Evolutionary conservation across 441 rosid species (phyloP).

Genomic region (Erodium chrysanthum): DNA sequence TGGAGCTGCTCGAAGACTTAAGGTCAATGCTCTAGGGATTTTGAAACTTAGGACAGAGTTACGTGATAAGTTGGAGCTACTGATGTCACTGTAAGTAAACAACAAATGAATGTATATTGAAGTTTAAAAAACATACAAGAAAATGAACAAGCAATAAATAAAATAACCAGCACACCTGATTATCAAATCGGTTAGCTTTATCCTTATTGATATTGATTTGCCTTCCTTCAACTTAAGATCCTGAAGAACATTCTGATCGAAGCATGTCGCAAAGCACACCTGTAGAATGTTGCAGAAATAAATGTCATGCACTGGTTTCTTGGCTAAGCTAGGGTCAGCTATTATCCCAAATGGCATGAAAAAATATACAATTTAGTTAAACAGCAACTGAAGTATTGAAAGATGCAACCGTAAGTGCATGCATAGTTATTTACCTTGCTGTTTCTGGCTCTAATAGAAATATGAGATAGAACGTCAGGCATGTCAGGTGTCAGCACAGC

Average conservation of each 20-base stretch:
- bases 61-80: slow-evolving; percentile 28
- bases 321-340: slow-evolving; percentile 8
- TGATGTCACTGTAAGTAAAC: slow-evolving; percentile 39
- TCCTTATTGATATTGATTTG: slow-evolving; percentile 40
- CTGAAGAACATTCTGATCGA: slow-evolving; percentile 46
- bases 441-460: slow-evolving; percentile 78
- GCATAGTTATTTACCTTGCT: slow-evolving; percentile 37
- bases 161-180: slow-evolving; percentile 28
- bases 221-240: slow-evolving; percentile 61
- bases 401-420: not conserved
- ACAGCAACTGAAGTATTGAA: not conserved
- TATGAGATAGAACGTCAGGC: slow-evolving; percentile 79
- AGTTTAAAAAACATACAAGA: not conserved
- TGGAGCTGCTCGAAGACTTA: slow-evolving; percentile 12
- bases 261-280: slow-evolving; percentile 89
- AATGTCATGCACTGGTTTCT: slow-evolving; percentile 13
- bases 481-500: slow-evolving; percentile 68
- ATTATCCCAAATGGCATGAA: slow-evolving; percentile 13
- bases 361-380: not conserved
- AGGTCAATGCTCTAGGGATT: slow-evolving; percentile 29
- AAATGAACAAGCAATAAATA: slow-evolving; percentile 7
- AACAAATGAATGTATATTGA: slow-evolving; percentile 10
- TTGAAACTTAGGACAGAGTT: slow-evolving; percentile 30
- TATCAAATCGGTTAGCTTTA: slow-evolving; percentile 39
- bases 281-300: slow-evolving; percentile 24